phyloP scores from a whole-genome alignment of 2,329 filamentous ascomycete species.

The Xylariaceae sp. region DNA sequence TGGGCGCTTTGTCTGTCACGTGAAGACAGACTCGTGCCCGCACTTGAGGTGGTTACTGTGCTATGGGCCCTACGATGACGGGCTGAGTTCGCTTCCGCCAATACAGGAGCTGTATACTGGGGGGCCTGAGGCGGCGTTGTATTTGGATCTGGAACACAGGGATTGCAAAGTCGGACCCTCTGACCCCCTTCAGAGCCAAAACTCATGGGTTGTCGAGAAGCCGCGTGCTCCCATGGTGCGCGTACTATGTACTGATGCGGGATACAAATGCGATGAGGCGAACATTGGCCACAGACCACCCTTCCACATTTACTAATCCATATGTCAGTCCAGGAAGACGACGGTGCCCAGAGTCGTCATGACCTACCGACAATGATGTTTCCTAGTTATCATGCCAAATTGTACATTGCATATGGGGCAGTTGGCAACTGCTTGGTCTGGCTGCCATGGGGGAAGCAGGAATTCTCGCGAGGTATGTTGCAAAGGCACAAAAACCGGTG shows the following conservation, averaged over 20 bases:
- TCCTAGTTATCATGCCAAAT: conserved; percentile 82
- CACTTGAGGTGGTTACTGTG: too few species aligned
- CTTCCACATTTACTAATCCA: conserved; percentile 74
- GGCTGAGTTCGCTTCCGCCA: conserved; percentile 15
- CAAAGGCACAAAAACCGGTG: conserved; percentile 6
- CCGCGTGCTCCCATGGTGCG: conserved; percentile 49
- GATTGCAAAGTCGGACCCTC: conserved; percentile 57
- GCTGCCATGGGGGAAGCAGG: conserved; percentile 77
- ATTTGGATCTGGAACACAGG: conserved; percentile 60
- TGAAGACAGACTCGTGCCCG: too few species aligned
- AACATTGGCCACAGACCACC: conserved; percentile 86
- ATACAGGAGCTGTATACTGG: conserved; percentile 23
- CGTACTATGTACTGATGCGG: conserved; percentile 89
- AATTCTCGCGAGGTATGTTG: conserved; percentile 38
- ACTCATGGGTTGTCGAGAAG: conserved; percentile 31
- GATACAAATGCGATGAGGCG: conserved; percentile 91
- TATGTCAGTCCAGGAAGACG: conserved; percentile 1
- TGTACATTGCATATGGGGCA: conserved; percentile 80
- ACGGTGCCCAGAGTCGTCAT: neutral
- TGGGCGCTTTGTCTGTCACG: too few species aligned
- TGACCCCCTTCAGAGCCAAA: conserved; percentile 47
- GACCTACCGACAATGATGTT: conserved; percentile 60
- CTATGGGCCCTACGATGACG: conserved; percentile 9
- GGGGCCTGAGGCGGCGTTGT: conserved; percentile 50
- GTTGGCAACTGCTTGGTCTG: conserved; percentile 73